A percentile compares a stretch with the other conserved stretches of the same genome.
phyloP scores from a whole-genome alignment of 345 rosid species.

The Bruguiera parviflora region DNA sequence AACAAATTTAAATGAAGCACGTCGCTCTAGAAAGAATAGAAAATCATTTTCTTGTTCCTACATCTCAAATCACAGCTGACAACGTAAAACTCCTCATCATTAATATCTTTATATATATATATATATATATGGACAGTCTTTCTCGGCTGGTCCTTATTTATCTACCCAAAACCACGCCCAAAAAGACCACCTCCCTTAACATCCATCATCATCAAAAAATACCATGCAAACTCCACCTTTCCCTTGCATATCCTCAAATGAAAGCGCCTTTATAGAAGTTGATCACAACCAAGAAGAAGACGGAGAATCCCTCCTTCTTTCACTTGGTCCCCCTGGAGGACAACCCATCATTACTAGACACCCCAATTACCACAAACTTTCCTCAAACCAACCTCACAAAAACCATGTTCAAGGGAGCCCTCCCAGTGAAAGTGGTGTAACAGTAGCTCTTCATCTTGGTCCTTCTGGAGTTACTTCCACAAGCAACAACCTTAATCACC shows the following conservation, averaged over 20 bases:
- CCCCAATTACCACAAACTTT: slow-evolving; percentile 19
- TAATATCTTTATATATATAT: no score
- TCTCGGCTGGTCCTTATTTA: background rate
- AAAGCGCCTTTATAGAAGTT: slow-evolving; percentile 35
- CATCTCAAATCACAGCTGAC: no score
- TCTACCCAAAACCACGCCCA: slow-evolving; percentile 39
- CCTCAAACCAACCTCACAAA: slow-evolving; percentile 19
- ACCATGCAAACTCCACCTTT: slow-evolving; percentile 45
- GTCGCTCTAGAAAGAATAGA: no score
- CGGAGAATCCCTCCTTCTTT: slow-evolving; percentile 63
- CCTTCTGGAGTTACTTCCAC: slow-evolving; percentile 38
- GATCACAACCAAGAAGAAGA: slow-evolving; percentile 44
- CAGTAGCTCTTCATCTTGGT: slow-evolving; percentile 70
- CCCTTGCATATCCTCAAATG: slow-evolving; percentile 37
- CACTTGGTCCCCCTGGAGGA: slow-evolving; percentile 82
- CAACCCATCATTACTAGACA: slow-evolving; percentile 23
- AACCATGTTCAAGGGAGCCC: slow-evolving; percentile 5
- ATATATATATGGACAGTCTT: no score
- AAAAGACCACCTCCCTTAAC: slow-evolving; percentile 7
- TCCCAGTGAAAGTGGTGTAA: slow-evolving; percentile 37
- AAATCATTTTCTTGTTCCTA: no score
- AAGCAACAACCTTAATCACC: slow-evolving; percentile 30
- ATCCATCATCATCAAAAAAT: background rate
- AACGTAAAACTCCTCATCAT: no score
- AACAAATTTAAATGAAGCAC: no score